phyloP scores from a whole-genome alignment of 352 stramenopile genomes.

The Phytophthora pinifolia region DNA sequence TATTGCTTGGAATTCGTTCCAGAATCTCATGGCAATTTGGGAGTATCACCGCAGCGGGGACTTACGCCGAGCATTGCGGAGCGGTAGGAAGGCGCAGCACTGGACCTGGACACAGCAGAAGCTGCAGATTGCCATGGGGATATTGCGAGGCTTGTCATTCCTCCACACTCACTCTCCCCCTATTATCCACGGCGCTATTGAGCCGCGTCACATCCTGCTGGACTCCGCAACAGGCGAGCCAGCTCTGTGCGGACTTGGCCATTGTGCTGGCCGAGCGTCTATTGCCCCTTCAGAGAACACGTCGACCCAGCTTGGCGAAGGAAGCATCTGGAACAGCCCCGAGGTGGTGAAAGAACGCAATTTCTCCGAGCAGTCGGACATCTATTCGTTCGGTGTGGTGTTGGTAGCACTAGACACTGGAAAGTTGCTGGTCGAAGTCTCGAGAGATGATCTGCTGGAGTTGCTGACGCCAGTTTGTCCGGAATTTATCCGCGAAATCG shows the following conservation, averaged over 20 bases:
- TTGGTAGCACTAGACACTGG: conserved; percentile 62
- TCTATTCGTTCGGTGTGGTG: conserved; percentile 62
- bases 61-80: conserved; percentile 31
- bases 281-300: conserved; percentile 20
- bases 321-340: conserved; percentile 47
- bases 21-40: conserved; percentile 51
- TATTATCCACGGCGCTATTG: conserved; percentile 56
- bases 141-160: conserved; percentile 46
- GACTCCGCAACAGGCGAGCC: conserved; percentile 42
- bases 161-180: conserved; percentile 41
- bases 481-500: conserved; percentile 39
- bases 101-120: conserved; percentile 55
- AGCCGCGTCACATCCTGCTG: conserved; percentile 52
- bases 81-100: conserved; percentile 23
- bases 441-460: conserved; percentile 32
- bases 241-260: conserved; percentile 50
- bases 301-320: conserved; percentile 25
- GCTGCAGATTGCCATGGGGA: conserved; percentile 44
- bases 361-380: conserved; percentile 46
- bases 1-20: conserved; percentile 64
- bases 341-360: conserved; percentile 42
- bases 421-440: conserved; percentile 32
- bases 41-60: conserved; percentile 48
- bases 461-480: conserved; percentile 39
- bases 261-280: conserved; percentile 27